Percentiles rank a stretch among this genome's conserved stretches.
These are phyloP conservation scores for Simplicillium aogashimaense DNA, from an alignment of 2,329 filamentous ascomycete genomes.

Conservation along the genomic window DNA sequence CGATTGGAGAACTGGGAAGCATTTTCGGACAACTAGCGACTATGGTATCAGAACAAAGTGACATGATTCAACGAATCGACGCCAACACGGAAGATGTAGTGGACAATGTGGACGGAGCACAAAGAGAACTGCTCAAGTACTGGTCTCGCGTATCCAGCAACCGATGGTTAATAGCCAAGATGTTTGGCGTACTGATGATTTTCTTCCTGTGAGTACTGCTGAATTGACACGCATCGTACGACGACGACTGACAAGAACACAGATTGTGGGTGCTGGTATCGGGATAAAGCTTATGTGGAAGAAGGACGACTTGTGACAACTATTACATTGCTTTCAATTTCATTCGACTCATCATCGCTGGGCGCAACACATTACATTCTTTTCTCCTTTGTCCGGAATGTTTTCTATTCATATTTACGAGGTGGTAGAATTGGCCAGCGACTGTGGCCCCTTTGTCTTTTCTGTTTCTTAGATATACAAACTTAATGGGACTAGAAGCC, in stretches of 20 bases:
- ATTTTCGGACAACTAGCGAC: slow-evolving; percentile 92
- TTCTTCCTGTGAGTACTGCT: slow-evolving; percentile 58
- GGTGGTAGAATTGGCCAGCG: no score
- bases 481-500: no score
- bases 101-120: slow-evolving; percentile 95
- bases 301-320: slow-evolving; percentile 7
- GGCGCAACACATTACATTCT: no score
- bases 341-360: slow-evolving; percentile 1
- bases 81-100: slow-evolving; percentile 97
- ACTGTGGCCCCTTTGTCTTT: no score
- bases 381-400: no score
- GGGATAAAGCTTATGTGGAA: slow-evolving; percentile 23
- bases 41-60: slow-evolving; percentile 95
- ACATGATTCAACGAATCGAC: slow-evolving; percentile 96
- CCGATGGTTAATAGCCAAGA: slow-evolving; percentile 83
- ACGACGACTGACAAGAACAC: slow-evolving; percentile 6
- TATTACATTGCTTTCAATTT: slow-evolving; percentile 12
- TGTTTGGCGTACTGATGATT: slow-evolving; percentile 80
- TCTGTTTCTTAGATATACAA: no score
- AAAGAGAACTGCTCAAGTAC: slow-evolving; percentile 91
- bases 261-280: slow-evolving; percentile 60
- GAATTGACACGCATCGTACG: slow-evolving; percentile 7
- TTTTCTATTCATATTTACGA: no score
- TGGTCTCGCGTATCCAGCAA: slow-evolving; percentile 93
- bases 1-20: slow-evolving; percentile 78